phyloP scores from a whole-genome alignment of 306 rosid genomes.

The Argentina anserina region DNA sequence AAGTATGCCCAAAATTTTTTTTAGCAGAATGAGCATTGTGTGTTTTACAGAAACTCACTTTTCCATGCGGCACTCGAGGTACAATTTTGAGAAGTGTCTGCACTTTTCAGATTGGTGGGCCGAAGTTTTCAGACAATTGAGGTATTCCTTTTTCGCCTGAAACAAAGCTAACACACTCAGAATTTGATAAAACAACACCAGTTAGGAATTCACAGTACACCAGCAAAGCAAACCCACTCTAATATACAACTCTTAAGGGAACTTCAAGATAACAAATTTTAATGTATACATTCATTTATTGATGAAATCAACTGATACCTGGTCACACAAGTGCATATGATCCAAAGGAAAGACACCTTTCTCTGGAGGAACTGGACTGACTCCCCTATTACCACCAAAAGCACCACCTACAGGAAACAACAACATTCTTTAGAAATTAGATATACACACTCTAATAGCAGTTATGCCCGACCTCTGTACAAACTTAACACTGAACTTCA shows the following conservation, averaged over 20 bases:
- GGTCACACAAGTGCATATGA: slow-evolving; percentile 89
- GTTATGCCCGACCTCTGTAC: not conserved
- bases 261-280: not conserved
- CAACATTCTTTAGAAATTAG: not conserved
- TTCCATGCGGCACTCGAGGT: slow-evolving; percentile 84
- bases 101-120: slow-evolving; percentile 76
- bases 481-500: no score
- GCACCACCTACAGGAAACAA: slow-evolving; percentile 67
- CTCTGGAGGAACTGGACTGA: slow-evolving; percentile 90
- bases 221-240: not conserved
- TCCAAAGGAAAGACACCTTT: slow-evolving; percentile 97
- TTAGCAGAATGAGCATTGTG: not conserved
- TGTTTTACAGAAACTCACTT: slow-evolving; percentile 55
- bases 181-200: not conserved
- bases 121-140: slow-evolving; percentile 65
- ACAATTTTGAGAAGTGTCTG: slow-evolving; percentile 71
- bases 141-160: slow-evolving; percentile 88
- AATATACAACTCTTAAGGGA: not conserved
- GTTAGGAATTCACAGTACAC: not conserved
- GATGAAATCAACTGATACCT: slow-evolving; percentile 37
- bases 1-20: not conserved
- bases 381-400: slow-evolving; percentile 93
- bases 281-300: not conserved
- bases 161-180: slow-evolving; percentile 19
- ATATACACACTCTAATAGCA: not conserved